phyloP scores from a whole-genome alignment of 768 basidiomycete genomes.

The Suillus bovinus region DNA sequence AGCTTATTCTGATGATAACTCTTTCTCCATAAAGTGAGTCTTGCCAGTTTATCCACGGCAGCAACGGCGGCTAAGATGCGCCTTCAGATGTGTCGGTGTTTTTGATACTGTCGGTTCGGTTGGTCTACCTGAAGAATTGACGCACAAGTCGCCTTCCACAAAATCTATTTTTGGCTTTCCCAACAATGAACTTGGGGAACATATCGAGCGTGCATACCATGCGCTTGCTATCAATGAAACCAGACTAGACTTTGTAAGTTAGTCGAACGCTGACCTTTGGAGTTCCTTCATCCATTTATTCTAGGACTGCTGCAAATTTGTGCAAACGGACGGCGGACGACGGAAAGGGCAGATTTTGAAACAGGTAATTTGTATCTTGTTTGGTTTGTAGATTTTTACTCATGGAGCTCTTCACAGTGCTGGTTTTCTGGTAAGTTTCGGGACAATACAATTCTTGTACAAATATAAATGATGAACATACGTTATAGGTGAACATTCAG shows the following conservation, averaged over 20 bases:
- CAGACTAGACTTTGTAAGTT: constrained; percentile 65
- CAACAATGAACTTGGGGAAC: constrained; percentile 57
- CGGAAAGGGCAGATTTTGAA: constrained; percentile 58
- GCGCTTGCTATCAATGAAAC: constrained; percentile 70
- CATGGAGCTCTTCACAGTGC: constrained; percentile 40
- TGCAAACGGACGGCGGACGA: constrained; percentile 53
- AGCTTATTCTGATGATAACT: constrained; percentile 43
- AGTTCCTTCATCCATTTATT: constrained; percentile 4
- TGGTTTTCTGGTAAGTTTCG: constrained; percentile 64
- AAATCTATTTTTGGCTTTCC: constrained; percentile 65
- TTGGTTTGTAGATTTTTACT: background rate
- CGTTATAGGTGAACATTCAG: constrained; percentile 31
- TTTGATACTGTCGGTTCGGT: constrained; percentile 79
- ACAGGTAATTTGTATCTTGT: constrained; percentile 44
- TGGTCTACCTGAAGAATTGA: constrained; percentile 68
- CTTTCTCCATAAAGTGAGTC: constrained; percentile 64
- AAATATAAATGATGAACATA: constrained; percentile 3
- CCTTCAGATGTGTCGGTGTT: constrained; percentile 62
- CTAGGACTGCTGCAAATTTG: constrained; percentile 65
- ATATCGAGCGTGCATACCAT: constrained; percentile 67
- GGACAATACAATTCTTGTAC: background rate
- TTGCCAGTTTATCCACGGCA: background rate
- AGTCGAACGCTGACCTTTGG: background rate
- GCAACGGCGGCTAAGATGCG: constrained; percentile 6
- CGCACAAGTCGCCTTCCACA: constrained; percentile 42